Conservation (phyloP, 208 protist genomes). For the Crithidia fasciculata region DNA sequence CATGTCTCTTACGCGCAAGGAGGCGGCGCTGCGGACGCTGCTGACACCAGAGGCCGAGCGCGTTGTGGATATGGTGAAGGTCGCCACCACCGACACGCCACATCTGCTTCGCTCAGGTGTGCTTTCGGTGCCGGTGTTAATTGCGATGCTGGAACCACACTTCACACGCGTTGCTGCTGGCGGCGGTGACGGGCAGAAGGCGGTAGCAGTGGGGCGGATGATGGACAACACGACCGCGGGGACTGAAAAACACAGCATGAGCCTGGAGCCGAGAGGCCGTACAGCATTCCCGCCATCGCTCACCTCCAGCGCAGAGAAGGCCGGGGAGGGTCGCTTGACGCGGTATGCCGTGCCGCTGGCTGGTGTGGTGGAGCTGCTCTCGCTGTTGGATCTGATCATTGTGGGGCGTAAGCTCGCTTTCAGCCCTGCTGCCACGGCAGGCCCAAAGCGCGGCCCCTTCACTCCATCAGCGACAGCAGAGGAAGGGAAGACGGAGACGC, state of each 20-base stretch:
- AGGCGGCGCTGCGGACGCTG: conserved; percentile 20
- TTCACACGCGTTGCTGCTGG: neutral
- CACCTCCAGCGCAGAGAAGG: too few species aligned
- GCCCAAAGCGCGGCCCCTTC: too few species aligned
- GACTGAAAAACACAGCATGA: neutral
- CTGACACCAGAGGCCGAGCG: conserved; percentile 19
- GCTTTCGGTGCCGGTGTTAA: conserved; percentile 24
- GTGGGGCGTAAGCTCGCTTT: conserved; percentile 30
- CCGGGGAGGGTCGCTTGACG: neutral
- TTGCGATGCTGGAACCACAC: conserved; percentile 28
- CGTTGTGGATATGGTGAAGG: conserved; percentile 27
- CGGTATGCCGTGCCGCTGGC: conserved; percentile 28
- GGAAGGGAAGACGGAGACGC: neutral
- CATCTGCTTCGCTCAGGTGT: conserved; percentile 34
- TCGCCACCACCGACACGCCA: conserved; percentile 36
- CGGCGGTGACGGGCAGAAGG: neutral
- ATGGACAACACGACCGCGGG: neutral
- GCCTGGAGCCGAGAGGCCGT: neutral
- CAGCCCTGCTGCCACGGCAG: neutral
- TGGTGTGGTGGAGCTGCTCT: conserved; percentile 29
- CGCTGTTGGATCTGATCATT: conserved; percentile 34
- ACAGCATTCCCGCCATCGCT: too few species aligned
- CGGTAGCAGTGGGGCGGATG: neutral
- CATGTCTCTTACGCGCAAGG: neutral
- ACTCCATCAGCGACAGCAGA: neutral